Conservation (phyloP, 306 rosid genomes). For the Senna siamea region DNA sequence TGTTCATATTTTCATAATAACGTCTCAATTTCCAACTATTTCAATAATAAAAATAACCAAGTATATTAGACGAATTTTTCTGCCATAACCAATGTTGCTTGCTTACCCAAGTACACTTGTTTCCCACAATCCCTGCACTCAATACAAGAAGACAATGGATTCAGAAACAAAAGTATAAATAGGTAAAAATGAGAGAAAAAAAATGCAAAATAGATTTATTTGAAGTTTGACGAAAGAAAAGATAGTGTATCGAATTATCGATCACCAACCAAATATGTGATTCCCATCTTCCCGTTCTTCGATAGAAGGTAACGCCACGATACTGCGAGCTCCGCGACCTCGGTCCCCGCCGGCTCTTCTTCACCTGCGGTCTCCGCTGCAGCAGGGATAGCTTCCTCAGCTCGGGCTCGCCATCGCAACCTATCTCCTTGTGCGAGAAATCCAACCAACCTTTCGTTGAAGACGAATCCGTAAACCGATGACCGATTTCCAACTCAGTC, state of each 20-base stretch:
- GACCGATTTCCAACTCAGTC: constrained; percentile 3
- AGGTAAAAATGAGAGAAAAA: no score
- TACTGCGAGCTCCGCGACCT: constrained; percentile 89
- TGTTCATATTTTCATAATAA: no score
- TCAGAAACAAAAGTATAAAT: constrained; percentile 11
- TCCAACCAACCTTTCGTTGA: constrained; percentile 49
- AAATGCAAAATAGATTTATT: background rate
- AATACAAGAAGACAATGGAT: background rate
- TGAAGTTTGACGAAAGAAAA: background rate
- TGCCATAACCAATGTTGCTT: constrained; percentile 15
- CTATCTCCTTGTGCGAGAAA: constrained; percentile 40
- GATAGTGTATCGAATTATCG: background rate
- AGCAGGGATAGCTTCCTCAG: constrained; percentile 40
- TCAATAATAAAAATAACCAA: background rate
- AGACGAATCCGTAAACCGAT: constrained; percentile 1
- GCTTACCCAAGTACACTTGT: constrained; percentile 88
- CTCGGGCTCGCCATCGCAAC: constrained; percentile 33
- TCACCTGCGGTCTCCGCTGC: constrained; percentile 45
- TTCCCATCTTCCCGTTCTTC: constrained; percentile 95
- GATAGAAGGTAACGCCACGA: constrained; percentile 87
- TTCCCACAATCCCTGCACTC: constrained; percentile 82
- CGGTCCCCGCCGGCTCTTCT: constrained; percentile 87
- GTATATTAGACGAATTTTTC: constrained; percentile 7
- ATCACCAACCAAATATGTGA: constrained; percentile 81
- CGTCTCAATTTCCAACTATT: background rate